phyloP scores from a whole-genome alignment of 768 basidiomycete species.

The Hirschioporus abietinus region DNA sequence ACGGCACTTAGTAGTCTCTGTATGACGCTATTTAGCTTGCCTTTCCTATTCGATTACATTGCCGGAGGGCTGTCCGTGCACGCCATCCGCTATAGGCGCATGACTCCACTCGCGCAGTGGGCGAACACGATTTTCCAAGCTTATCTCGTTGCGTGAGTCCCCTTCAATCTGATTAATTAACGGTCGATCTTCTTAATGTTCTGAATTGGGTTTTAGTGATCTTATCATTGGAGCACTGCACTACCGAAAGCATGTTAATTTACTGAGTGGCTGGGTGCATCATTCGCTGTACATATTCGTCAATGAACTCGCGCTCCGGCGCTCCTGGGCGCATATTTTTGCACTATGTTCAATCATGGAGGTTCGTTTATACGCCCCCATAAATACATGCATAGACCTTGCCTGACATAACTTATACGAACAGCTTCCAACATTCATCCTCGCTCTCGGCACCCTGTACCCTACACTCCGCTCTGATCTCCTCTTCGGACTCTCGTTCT shows the following conservation, averaged over 20 bases:
- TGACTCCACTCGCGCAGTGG: slow-evolving; percentile 17
- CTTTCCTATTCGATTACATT: slow-evolving; percentile 30
- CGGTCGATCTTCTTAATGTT: not conserved
- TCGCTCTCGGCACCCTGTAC: slow-evolving; percentile 40
- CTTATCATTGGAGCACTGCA: slow-evolving; percentile 38
- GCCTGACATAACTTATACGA: slow-evolving; percentile 5
- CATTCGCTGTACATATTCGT: slow-evolving; percentile 38
- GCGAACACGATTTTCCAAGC: slow-evolving; percentile 39
- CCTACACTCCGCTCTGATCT: slow-evolving; percentile 42
- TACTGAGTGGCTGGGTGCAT: slow-evolving; percentile 53
- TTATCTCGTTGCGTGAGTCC: slow-evolving; percentile 36
- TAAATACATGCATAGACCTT: not conserved
- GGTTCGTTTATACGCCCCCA: slow-evolving; percentile 20
- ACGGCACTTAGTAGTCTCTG: slow-evolving; percentile 33
- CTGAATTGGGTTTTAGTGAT: slow-evolving; percentile 28
- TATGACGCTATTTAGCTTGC: slow-evolving; percentile 39
- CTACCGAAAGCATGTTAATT: slow-evolving; percentile 42
- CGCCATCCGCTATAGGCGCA: slow-evolving; percentile 9
- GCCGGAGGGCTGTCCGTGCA: slow-evolving; percentile 22
- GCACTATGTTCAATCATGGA: slow-evolving; percentile 44
- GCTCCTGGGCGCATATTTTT: slow-evolving; percentile 37
- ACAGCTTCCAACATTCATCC: slow-evolving; percentile 49
- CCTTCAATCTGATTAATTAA: slow-evolving; percentile 1
- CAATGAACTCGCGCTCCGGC: slow-evolving; percentile 32
- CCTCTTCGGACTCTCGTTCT: slow-evolving; percentile 45